Evolutionary conservation across 139 green algal species (phyloP), one percentile per base, ranked within the genome.

Genomic region (Chlorella vulgaris): DNA sequence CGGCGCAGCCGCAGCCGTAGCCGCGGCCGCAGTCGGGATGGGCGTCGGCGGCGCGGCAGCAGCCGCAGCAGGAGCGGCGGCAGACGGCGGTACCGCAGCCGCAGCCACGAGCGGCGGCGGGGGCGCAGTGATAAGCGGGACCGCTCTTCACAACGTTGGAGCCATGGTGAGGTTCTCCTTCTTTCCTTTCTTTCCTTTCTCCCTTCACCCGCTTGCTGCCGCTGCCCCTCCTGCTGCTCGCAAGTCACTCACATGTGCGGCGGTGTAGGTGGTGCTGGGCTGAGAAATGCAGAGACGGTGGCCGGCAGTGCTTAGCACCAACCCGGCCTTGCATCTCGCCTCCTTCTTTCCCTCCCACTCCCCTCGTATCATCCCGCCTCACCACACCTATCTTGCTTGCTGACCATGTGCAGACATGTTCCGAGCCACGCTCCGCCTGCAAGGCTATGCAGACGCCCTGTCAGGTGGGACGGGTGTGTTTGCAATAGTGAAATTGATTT

Each of bases 1-100:
- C 47, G 47, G 47, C 47, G 63, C 63, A 74, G 67, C 67, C 67
- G 67, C 39, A 74, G 67, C 67, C 22, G 67, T 26, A 29, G 61
- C 5, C 61, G 61, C 1, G 67, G 43, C 21, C 39, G 39, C 26
- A 22, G 28, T 2, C 39, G 26, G 26, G 7, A 39, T 28, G 24
- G 67, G 61, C 26, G 55, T 2, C 35, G 39, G 28, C 47, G 31
- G 2, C 50, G 47, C 28, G 22, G 47, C 13, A 10, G 47, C 13
- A 10, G 47, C 13, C 47, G 47, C 6, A 63, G 47, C 21, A 33
- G 43, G 38, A 76, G 69, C 70, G 35, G 42, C n/a, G 36, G 67
- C 67, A 31, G 69, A 5, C 19, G 15, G 18, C 43, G 42, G 1
- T 40, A n/a, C 42, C 47, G 69, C 69, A 76, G 69, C 69, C 70